Percentiles rank a stretch among this genome's conserved stretches.
Conservation (phyloP, 2,329 filamentous ascomycete species). For the Aspergillus brasiliensis region DNA sequence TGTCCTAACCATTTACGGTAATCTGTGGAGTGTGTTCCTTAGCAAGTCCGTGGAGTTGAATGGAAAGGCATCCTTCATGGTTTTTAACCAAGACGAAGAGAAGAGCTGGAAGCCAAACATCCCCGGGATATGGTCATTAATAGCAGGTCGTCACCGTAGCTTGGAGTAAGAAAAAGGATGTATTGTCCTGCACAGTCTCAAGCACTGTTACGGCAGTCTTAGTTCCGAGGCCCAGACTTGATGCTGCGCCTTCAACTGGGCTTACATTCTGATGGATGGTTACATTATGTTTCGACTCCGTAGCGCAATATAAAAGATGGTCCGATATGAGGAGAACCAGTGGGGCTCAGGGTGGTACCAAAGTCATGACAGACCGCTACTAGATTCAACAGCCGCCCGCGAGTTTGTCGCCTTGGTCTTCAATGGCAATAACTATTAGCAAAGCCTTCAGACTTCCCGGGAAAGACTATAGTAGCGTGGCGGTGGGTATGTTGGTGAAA, state of each 20-base stretch:
- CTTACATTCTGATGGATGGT: neutral
- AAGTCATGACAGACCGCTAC: neutral
- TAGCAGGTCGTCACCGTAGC: neutral
- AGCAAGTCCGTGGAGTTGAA: neutral
- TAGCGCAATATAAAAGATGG: neutral
- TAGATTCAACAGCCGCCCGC: neutral
- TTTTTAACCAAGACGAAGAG: too few species aligned
- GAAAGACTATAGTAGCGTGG: too few species aligned
- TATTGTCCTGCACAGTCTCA: neutral
- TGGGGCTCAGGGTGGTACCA: neutral
- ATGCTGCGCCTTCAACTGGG: neutral
- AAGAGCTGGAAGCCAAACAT: neutral
- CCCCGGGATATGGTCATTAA: neutral
- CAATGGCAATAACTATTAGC: neutral
- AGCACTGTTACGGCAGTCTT: neutral
- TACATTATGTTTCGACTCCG: neutral
- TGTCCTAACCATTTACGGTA: slow-evolving; percentile 13
- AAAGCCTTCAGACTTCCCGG: too few species aligned
- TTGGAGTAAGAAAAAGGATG: neutral
- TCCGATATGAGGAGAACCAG: neutral
- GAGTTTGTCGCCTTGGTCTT: neutral
- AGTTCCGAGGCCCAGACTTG: neutral
- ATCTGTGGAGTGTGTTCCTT: neutral
- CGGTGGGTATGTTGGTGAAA: too few species aligned
- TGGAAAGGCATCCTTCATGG: neutral